Percentiles rank a stretch among this genome's conserved stretches.
Evolutionary conservation across 148 eudicot genomes (phyloP).

Genomic region (Nepenthes gracilis): DNA sequence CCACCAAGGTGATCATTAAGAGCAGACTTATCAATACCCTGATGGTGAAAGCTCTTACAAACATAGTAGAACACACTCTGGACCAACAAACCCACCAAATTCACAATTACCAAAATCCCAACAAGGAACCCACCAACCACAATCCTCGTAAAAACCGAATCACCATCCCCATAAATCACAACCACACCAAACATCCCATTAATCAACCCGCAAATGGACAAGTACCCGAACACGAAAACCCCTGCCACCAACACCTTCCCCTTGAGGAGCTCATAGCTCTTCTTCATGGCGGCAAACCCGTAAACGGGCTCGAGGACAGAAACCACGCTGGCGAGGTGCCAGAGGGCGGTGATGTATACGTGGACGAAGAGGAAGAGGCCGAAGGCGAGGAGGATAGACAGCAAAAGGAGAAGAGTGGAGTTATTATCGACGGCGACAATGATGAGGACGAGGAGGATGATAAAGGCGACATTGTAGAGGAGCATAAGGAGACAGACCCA

Average conservation of each 20-base stretch:
- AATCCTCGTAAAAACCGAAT: constrained; percentile 40
- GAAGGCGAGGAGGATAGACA: constrained; percentile 35
- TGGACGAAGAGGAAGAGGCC: constrained; percentile 59
- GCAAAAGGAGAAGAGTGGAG: constrained; percentile 24
- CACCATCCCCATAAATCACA: constrained; percentile 58
- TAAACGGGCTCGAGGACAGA: constrained; percentile 82
- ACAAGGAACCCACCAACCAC: constrained; percentile 86
- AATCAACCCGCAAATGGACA: constrained; percentile 55
- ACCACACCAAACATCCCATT: constrained; percentile 45
- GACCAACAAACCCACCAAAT: constrained; percentile 73
- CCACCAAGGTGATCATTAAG: constrained; percentile 92
- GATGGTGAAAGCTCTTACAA: constrained; percentile 90
- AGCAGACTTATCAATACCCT: constrained; percentile 75
- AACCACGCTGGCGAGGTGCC: constrained; percentile 86
- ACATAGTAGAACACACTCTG: constrained; percentile 97
- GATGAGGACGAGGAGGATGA: constrained; percentile 38
- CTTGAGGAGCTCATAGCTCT: constrained; percentile 71
- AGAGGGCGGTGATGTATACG: constrained; percentile 76
- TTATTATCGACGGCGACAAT: constrained; percentile 51
- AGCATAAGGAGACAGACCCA: constrained; percentile 73
- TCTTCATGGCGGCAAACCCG: constrained; percentile 75
- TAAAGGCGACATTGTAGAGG: constrained; percentile 36
- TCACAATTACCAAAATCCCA: constrained; percentile 76
- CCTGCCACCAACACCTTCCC: constrained; percentile 53
- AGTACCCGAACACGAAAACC: constrained; percentile 49